Evolutionary conservation across 805 yeast genomes (phyloP), one percentile per base, ranked within the genome.

Genomic region (Starmerella gropengiesseri): DNA sequence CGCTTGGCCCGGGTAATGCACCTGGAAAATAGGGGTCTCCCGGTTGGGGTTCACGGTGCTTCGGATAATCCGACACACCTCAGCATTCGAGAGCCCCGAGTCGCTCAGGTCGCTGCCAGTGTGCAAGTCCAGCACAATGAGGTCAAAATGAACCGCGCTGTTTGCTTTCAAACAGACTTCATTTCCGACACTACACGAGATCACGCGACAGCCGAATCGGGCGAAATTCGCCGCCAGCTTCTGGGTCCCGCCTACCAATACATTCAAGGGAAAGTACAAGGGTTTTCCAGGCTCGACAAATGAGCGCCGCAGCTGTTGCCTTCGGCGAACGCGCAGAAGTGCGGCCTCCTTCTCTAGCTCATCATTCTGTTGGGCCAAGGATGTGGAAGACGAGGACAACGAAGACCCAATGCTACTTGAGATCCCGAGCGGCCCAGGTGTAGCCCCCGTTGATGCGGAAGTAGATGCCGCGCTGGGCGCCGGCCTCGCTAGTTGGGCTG

Each of bases 41-140:
- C 81, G 70, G 56, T 89, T 87, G n/a, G 75, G 69, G 22, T 87
- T 81, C 27, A 77, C 72, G 0, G 96, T 87, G 46, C 87, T 64
- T 53, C 81, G 79, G 5, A 81, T 80, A 25, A 89, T 37, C 2
- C 47, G 40, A 8, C 37, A 41, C 13, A 49, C 47, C 25, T 49
- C 53, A 7, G 37, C 28, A 26, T 33, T 41, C 7, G 48, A 47
- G 20, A 46, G 34, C 8, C 43, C 23, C 19, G 49, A 31, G 6
- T 36, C 39, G 25, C 36, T 14, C 6, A 9, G 16, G 2, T 38
- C 35, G 3, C 17, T 29, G 13, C 7, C 17, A 4, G 5, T 19
- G 9, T 7, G 19, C 3, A 48, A 20, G 19, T 46, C 91, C 0
- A 91, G 77, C 46, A 87, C 67, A 22, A 87, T 84, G 31, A 86